Evolutionary conservation across 2,329 filamentous ascomycete species (phyloP).

Genomic region (Grosmannia clavigera): DNA sequence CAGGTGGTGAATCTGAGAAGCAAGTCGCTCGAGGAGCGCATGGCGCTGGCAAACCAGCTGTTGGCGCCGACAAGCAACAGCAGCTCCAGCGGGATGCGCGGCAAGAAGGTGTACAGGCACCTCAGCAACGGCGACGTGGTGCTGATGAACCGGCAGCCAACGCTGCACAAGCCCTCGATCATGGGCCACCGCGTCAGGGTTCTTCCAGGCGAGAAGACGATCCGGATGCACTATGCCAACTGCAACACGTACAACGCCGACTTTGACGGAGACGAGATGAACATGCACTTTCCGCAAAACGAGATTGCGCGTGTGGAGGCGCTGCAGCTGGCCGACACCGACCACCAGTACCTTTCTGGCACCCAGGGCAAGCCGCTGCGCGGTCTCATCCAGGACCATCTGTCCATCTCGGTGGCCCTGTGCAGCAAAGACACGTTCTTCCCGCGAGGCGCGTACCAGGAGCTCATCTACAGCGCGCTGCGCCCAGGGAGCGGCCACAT

Average conservation of each 20-base stretch:
- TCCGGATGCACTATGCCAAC: conserved; percentile 99
- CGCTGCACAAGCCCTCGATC: conserved; percentile 95
- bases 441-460: conserved; percentile 74
- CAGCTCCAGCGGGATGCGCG: conserved; percentile 61
- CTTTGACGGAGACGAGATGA: conserved; percentile 99
- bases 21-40: conserved; percentile 78
- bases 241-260: conserved; percentile 99
- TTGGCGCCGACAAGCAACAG: conserved; percentile 70
- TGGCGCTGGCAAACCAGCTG: conserved; percentile 84
- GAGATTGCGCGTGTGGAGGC: conserved; percentile 90
- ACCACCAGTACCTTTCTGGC: conserved; percentile 91
- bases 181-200: conserved; percentile 95
- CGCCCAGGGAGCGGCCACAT: conserved; percentile 86
- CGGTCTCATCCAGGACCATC: conserved; percentile 96
- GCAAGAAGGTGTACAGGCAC: conserved; percentile 95
- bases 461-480: conserved; percentile 82
- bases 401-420: conserved; percentile 84
- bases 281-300: conserved; percentile 98
- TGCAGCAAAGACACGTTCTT: conserved; percentile 91
- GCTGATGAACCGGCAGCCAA: conserved; percentile 97
- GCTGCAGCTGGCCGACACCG: conserved; percentile 84
- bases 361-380: conserved; percentile 87
- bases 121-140: conserved; percentile 95
- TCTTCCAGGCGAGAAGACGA: conserved; percentile 85
- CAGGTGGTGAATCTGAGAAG: conserved; percentile 78